phyloP scores from a whole-genome alignment of 345 rosid genomes.

The Salix caprea region DNA sequence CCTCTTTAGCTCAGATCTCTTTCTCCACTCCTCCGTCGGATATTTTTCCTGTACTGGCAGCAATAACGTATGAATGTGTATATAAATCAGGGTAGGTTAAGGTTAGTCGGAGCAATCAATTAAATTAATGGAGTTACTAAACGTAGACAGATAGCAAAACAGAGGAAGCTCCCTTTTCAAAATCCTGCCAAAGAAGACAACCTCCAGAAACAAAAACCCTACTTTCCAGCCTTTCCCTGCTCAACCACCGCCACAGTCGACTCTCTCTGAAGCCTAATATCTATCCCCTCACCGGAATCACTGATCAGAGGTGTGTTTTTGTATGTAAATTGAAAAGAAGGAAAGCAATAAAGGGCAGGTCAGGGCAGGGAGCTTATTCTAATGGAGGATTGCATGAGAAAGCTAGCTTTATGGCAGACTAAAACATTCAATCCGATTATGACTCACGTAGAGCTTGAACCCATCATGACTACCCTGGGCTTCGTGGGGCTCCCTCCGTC shows the following conservation, averaged over 20 bases:
- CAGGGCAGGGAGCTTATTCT: not conserved
- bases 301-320: no score
- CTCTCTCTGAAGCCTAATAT: no score
- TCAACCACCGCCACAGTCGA: not conserved
- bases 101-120: no score
- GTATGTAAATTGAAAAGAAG: no score
- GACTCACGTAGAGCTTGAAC: conserved; percentile 45
- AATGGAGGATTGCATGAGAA: conserved; percentile 42
- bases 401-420: conserved; percentile 53
- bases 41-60: no score
- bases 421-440: conserved; percentile 49
- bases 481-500: conserved; percentile 29
- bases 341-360: not conserved
- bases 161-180: not conserved
- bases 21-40: no score
- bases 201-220: not conserved
- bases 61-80: no score
- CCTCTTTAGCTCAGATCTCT: no score
- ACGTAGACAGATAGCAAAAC: no score
- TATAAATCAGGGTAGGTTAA: no score
- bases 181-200: not conserved
- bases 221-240: not conserved
- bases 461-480: conserved; percentile 45
- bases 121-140: no score
- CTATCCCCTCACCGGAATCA: no score